Percentiles rank a stretch among this genome's conserved stretches.
Evolutionary conservation across 208 protist species (phyloP).

Genomic region (Crithidia bombi): DNA sequence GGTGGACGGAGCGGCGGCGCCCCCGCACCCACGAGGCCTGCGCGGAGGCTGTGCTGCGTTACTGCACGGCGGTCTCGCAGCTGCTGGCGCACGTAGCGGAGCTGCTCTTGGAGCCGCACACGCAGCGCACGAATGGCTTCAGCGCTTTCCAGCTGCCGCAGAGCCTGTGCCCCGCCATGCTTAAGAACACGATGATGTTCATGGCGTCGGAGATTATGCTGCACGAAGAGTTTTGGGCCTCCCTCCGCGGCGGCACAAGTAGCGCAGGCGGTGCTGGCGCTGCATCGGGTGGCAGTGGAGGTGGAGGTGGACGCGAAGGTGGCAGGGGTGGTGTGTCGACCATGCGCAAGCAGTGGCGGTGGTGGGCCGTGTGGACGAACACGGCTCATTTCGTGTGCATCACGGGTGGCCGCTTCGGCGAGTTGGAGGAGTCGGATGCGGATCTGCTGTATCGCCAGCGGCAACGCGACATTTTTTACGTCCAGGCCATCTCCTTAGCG

Average conservation of each 20-base stretch:
- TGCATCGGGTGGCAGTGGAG: background rate
- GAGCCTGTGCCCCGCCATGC: constrained; percentile 24
- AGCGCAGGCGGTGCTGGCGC: background rate
- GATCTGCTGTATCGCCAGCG: constrained; percentile 13
- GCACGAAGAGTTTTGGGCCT: constrained; percentile 20
- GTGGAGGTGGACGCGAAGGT: background rate
- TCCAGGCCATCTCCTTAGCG: constrained; percentile 33
- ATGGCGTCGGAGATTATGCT: constrained; percentile 25
- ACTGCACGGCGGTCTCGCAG: constrained; percentile 28
- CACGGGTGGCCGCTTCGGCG: constrained; percentile 14
- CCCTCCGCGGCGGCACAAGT: background rate
- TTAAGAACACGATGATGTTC: constrained; percentile 30
- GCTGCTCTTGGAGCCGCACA: constrained; percentile 34
- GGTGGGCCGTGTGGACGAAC: constrained; percentile 40
- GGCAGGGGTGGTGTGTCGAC: constrained; percentile 1
- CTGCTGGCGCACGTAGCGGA: constrained; percentile 37
- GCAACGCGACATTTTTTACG: constrained; percentile 29
- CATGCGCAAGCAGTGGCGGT: constrained; percentile 35
- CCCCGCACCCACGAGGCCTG: background rate
- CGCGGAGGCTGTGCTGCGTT: constrained; percentile 7
- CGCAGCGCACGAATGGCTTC: constrained; percentile 16
- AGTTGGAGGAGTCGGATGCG: constrained; percentile 19
- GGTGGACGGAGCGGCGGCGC: constrained; percentile 1
- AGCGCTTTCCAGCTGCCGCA: constrained; percentile 25
- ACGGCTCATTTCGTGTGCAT: constrained; percentile 32